Percentiles rank a stretch among this genome's conserved stretches.
phyloP scores from a whole-genome alignment of 2,329 filamentous ascomycete genomes.

The Arthrobotrys megalospora region DNA sequence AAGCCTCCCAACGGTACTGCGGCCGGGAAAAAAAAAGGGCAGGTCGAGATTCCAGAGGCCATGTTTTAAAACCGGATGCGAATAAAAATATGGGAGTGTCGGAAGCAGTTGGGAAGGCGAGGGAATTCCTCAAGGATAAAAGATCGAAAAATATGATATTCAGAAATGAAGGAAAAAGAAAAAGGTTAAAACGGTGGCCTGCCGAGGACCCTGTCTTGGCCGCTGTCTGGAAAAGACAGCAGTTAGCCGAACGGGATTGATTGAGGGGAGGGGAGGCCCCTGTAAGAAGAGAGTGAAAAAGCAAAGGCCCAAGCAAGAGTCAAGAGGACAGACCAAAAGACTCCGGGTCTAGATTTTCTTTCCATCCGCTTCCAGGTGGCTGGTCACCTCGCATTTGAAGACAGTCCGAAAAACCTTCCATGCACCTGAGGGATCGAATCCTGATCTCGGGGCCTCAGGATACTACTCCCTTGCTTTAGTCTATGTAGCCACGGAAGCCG shows the following conservation, averaged over 20 bases:
- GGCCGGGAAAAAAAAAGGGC: slow-evolving; percentile 1
- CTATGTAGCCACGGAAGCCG: slow-evolving; percentile 20
- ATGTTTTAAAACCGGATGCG: slow-evolving; percentile 18
- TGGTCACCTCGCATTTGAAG: slow-evolving; percentile 26
- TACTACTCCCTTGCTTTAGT: slow-evolving; percentile 27
- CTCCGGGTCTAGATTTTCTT: slow-evolving; percentile 53
- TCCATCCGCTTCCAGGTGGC: slow-evolving; percentile 58
- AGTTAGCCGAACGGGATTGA: slow-evolving; percentile 59
- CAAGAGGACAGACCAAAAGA: slow-evolving; percentile 31
- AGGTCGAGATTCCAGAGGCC: slow-evolving; percentile 9
- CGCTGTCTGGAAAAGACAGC: slow-evolving; percentile 51
- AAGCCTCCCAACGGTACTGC: slow-evolving; percentile 4
- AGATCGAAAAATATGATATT: slow-evolving; percentile 22
- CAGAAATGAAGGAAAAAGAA: slow-evolving; percentile 13
- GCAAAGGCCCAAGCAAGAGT: slow-evolving; percentile 35
- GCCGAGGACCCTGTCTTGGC: slow-evolving; percentile 57
- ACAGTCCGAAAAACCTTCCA: slow-evolving; percentile 34
- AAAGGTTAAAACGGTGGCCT: slow-evolving; percentile 50
- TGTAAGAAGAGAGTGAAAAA: slow-evolving; percentile 45
- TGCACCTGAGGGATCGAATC: slow-evolving; percentile 25
- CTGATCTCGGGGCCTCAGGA: slow-evolving; percentile 46
- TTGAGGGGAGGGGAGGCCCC: slow-evolving; percentile 40
- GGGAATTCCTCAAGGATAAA: slow-evolving; percentile 19
- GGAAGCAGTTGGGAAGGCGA: slow-evolving; percentile 13
- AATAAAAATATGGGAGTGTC: slow-evolving; percentile 25